Conservation (phyloP, 2,329 filamentous ascomycete species). For the Colletotrichum filicis region DNA sequence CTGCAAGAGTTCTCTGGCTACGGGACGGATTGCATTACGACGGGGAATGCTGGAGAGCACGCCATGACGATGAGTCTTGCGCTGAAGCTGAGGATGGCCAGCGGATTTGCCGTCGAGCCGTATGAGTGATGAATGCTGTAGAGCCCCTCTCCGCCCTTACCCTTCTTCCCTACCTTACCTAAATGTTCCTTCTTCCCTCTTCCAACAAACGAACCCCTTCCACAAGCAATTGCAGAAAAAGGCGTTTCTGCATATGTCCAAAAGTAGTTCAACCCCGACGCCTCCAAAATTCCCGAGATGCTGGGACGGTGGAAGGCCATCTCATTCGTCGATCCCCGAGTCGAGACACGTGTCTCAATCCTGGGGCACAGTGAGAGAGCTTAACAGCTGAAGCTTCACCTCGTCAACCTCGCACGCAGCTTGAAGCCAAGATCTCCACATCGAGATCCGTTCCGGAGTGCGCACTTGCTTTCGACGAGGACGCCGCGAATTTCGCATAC, state of each 20-base stretch:
- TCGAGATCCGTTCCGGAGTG: background rate
- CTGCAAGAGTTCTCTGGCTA: too few species aligned
- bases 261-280: background rate
- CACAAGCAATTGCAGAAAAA: background rate
- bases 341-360: slow-evolving; percentile 18
- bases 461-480: background rate
- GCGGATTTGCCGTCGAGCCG: too few species aligned
- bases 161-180: too few species aligned
- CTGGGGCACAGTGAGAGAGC: too few species aligned
- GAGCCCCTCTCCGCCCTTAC: too few species aligned
- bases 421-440: background rate
- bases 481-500: background rate
- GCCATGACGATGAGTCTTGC: too few species aligned
- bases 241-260: background rate
- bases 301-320: background rate
- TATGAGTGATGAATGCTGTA: too few species aligned
- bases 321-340: background rate
- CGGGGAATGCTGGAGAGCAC: too few species aligned
- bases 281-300: background rate
- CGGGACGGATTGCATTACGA: too few species aligned
- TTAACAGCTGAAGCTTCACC: background rate
- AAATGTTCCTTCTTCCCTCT: too few species aligned
- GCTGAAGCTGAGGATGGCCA: too few species aligned
- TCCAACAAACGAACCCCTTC: too few species aligned
- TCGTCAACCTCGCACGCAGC: background rate